Percentiles rank a stretch among this genome's conserved stretches.
phyloP scores from a whole-genome alignment of 2,329 filamentous ascomycete species.

The Sporothrix inflata region DNA sequence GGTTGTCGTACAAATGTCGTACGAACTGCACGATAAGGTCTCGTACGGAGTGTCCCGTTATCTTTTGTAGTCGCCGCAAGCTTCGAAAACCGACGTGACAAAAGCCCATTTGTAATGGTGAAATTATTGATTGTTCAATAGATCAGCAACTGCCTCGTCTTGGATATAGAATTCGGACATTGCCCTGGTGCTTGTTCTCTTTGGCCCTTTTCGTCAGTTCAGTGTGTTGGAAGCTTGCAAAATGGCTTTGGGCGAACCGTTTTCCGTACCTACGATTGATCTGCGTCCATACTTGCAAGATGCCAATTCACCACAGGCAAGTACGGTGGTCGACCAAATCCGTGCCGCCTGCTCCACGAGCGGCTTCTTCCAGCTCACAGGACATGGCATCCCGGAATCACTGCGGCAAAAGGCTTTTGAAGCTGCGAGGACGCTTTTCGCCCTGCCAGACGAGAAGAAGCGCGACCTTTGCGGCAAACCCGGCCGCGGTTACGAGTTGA shows the following conservation, averaged over 20 bases:
- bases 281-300: conserved; percentile 17
- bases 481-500: conserved; percentile 55
- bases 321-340: conserved; percentile 38
- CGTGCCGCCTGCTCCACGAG: conserved; percentile 40
- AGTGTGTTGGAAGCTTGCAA: background rate
- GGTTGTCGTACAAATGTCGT: conserved; percentile 12
- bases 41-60: conserved; percentile 7
- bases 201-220: background rate
- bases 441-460: conserved; percentile 51
- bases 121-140: conserved; percentile 1
- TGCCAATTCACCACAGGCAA: background rate
- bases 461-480: conserved; percentile 32
- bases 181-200: conserved; percentile 5
- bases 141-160: conserved; percentile 9
- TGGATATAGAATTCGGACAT: background rate
- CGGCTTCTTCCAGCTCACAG: conserved; percentile 40
- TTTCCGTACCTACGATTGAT: conserved; percentile 18
- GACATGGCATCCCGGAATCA: conserved; percentile 35
- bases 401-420: conserved; percentile 34
- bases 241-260: conserved; percentile 7
- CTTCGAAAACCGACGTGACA: conserved; percentile 8
- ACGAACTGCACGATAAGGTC: conserved; percentile 11
- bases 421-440: conserved; percentile 51
- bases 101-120: background rate
- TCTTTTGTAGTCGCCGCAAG: conserved; percentile 13